Percentiles rank a stretch among this genome's conserved stretches.
phyloP scores from a whole-genome alignment of 208 protist species.

The Leishmania arabica region DNA sequence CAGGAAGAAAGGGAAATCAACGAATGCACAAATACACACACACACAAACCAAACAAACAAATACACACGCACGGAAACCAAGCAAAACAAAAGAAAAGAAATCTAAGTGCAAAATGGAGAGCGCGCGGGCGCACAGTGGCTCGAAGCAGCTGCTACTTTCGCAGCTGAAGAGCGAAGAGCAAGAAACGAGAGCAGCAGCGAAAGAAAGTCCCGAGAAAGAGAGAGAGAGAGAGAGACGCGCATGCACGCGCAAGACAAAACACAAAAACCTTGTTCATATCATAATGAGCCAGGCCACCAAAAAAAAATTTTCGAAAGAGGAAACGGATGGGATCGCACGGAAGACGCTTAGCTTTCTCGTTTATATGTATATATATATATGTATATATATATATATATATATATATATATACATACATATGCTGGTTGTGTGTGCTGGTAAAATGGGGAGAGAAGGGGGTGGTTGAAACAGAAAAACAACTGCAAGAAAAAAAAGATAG shows the following conservation, averaged over 20 bases:
- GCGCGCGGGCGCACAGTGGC: neutral
- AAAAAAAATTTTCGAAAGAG: neutral
- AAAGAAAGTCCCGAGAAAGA: neutral
- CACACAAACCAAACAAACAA: neutral
- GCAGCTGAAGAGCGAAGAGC: neutral
- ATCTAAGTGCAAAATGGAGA: neutral
- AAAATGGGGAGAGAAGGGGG: neutral
- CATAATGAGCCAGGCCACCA: too few relatives aligned
- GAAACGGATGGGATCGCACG: neutral
- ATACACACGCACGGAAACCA: neutral
- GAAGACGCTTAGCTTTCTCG: neutral
- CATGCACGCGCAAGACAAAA: neutral
- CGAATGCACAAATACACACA: too few relatives aligned
- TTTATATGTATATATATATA: neutral
- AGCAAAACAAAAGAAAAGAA: neutral
- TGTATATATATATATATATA: neutral
- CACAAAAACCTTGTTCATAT: neutral
- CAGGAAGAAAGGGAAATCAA: neutral
- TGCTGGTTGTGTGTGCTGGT: neutral
- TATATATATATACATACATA: neutral
- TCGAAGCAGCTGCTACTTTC: neutral
- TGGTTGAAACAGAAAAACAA: neutral
- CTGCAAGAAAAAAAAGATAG: neutral
- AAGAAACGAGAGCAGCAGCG: neutral
- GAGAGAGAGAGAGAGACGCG: neutral